Evolutionary conservation across 371 early-diverging fungal species (phyloP).

Genomic region (Phascolomyces articulosus): DNA sequence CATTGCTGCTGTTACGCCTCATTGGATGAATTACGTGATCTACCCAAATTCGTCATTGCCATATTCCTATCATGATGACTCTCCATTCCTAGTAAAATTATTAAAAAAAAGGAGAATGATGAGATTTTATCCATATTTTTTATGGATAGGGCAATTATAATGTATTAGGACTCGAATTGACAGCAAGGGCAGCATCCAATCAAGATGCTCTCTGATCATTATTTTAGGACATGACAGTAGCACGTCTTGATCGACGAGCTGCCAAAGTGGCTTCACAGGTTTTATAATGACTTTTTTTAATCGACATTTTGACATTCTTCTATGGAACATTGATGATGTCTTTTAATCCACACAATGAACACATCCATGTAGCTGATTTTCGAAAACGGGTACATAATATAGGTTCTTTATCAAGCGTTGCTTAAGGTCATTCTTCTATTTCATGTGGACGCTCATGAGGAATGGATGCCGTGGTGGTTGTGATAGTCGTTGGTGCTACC

Average conservation of each 20-base stretch:
- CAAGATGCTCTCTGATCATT: conserved; percentile 17
- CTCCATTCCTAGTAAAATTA: no score
- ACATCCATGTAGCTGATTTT: conserved; percentile 59
- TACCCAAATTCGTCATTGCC: conserved; percentile 11
- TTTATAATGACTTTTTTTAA: conserved; percentile 52
- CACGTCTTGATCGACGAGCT: conserved; percentile 24
- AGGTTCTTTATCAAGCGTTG: not conserved
- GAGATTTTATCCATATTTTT: no score
- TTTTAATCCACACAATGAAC: conserved; percentile 56
- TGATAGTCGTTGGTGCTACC: not conserved
- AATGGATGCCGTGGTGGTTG: not conserved
- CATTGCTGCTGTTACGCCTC: conserved; percentile 3
- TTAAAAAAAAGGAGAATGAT: no score
- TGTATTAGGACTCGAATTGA: not conserved
- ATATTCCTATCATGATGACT: conserved; percentile 6
- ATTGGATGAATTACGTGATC: not conserved
- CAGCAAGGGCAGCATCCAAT: conserved; percentile 10
- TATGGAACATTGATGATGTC: conserved; percentile 67
- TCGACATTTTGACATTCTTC: conserved; percentile 70
- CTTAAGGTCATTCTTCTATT: not conserved
- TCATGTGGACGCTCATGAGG: no score
- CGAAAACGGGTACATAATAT: conserved; percentile 40
- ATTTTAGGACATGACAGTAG: conserved; percentile 7
- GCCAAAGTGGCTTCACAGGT: conserved; percentile 45
- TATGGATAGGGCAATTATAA: no score